Evolutionary conservation across 305 asterid species (phyloP).

Genomic region (Rubia balearica): DNA sequence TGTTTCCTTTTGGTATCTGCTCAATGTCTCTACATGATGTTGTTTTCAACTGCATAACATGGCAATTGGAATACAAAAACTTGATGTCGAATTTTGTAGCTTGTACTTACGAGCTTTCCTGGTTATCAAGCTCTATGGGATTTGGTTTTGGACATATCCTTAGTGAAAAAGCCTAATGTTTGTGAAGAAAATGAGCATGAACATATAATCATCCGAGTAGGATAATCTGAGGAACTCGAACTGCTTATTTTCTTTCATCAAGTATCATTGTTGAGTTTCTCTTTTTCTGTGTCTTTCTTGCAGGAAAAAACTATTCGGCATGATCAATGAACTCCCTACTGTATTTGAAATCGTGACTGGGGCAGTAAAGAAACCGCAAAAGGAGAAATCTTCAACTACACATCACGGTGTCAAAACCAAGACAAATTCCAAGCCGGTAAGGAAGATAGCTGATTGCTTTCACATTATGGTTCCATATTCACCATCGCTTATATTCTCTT

Average conservation of each 20-base stretch:
- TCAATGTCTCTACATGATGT: neutral
- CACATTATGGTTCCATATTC: neutral
- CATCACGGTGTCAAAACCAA: conserved; percentile 46
- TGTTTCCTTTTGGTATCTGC: neutral
- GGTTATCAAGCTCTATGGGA: neutral
- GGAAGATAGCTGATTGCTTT: conserved; percentile 11
- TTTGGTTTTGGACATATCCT: neutral
- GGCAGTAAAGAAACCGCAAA: conserved; percentile 45
- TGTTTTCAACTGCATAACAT: neutral
- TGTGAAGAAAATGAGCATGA: neutral
- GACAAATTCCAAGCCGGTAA: conserved; percentile 45
- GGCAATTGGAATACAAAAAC: neutral
- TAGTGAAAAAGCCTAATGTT: neutral
- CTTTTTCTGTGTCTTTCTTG: conserved; percentile 13
- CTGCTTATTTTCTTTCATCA: neutral
- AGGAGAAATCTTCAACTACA: conserved; percentile 48
- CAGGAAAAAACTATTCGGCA: conserved; percentile 67
- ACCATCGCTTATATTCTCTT: neutral
- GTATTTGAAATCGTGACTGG: conserved; percentile 63
- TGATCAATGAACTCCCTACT: conserved; percentile 68
- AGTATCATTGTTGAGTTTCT: neutral
- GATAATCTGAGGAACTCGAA: neutral
- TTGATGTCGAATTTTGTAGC: neutral
- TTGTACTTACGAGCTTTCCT: neutral
- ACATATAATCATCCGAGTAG: neutral